A percentile compares a stretch with the other conserved stretches of the same genome.
Evolutionary conservation across 2,329 filamentous ascomycete genomes (phyloP).

Genomic region (Fusarium neocosmosporiellum): DNA sequence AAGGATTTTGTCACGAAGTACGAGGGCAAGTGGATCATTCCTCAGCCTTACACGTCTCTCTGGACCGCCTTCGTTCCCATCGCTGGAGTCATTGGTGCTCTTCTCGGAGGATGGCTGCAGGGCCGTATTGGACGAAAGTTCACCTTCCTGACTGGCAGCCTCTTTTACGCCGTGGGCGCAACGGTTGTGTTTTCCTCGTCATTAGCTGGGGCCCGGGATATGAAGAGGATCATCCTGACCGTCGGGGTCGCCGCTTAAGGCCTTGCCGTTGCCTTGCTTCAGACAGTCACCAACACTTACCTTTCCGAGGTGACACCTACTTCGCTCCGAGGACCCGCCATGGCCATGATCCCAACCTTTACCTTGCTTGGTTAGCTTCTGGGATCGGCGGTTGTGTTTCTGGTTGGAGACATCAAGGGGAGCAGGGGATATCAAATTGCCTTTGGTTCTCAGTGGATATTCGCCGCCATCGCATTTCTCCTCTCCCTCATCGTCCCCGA

Average conservation of each 20-base stretch:
- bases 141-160: not conserved
- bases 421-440: not conserved
- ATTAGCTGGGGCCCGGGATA: not conserved
- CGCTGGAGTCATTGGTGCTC: not conserved
- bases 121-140: constrained; percentile 7
- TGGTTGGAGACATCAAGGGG: not conserved
- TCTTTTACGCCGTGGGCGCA: not conserved
- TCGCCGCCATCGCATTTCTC: not conserved
- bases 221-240: not conserved
- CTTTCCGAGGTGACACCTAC: constrained; percentile 1
- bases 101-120: constrained; percentile 4
- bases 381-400: not conserved
- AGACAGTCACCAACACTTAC: not conserved
- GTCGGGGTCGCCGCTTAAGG: not conserved
- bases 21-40: not conserved
- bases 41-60: not conserved
- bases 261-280: not conserved
- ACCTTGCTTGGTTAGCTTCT: constrained; percentile 2
- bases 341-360: constrained; percentile 3
- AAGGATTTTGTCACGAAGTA: not conserved
- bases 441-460: constrained; percentile 5
- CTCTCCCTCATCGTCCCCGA: not conserved
- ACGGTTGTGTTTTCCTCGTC: not conserved
- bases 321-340: not conserved
- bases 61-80: constrained; percentile 7